These are phyloP conservation scores for Umbelopsis sp. DNA, from an alignment of 371 early-diverging fungal genomes.

Conservation along the genomic window DNA sequence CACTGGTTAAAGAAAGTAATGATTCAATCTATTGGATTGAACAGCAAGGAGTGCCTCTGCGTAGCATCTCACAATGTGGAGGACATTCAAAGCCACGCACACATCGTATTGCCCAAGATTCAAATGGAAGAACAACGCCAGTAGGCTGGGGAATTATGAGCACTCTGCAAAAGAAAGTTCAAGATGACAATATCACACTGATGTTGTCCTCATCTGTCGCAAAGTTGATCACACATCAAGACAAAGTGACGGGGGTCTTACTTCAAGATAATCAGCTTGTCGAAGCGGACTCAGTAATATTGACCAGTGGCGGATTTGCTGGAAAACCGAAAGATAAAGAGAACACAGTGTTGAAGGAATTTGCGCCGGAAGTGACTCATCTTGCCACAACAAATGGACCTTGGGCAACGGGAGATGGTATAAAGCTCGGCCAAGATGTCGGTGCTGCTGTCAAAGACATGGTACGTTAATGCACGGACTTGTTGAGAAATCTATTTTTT, in stretches of 20 bases:
- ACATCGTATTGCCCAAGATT: slow-evolving; percentile 62
- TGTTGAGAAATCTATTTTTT: neutral
- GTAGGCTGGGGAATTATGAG: slow-evolving; percentile 73
- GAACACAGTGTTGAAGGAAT: slow-evolving; percentile 40
- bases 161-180: slow-evolving; percentile 39
- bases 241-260: neutral
- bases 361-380: slow-evolving; percentile 65
- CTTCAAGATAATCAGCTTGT: neutral
- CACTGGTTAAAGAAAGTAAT: slow-evolving; percentile 64
- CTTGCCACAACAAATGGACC: slow-evolving; percentile 85
- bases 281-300: slow-evolving; percentile 47
- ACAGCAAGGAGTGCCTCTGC: slow-evolving; percentile 61
- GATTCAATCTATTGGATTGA: slow-evolving; percentile 77
- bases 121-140: slow-evolving; percentile 61
- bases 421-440: slow-evolving; percentile 62
- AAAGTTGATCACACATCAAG: slow-evolving; percentile 15
- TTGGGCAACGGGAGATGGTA: slow-evolving; percentile 84
- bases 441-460: slow-evolving; percentile 77
- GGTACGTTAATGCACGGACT: slow-evolving; percentile 49
- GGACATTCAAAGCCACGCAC: slow-evolving; percentile 74
- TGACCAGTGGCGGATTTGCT: slow-evolving; percentile 70
- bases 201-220: slow-evolving; percentile 31
- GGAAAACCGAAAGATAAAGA: slow-evolving; percentile 34
- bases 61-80: slow-evolving; percentile 77
- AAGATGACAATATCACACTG: neutral